These are phyloP conservation scores for Sarcodon sp. DNA, from an alignment of 768 basidiomycete genomes.

Conservation along the genomic window DNA sequence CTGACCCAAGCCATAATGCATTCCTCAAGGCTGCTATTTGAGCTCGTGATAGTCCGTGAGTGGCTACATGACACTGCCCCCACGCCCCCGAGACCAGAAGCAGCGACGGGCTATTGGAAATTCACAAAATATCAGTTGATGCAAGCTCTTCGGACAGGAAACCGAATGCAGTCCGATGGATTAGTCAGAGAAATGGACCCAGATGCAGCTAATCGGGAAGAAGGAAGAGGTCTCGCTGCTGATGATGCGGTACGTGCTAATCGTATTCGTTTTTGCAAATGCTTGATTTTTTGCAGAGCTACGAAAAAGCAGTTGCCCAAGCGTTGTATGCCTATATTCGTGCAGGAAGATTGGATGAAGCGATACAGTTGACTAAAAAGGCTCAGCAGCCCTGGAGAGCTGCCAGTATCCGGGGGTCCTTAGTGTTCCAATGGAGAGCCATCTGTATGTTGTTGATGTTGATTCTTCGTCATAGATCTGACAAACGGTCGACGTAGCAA, in stretches of 20 bases:
- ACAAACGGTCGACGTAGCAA: slow-evolving; percentile 18
- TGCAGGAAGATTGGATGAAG: slow-evolving; percentile 76
- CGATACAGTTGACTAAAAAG: slow-evolving; percentile 67
- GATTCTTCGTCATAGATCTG: neutral
- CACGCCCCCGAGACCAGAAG: slow-evolving; percentile 48
- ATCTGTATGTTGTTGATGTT: slow-evolving; percentile 34
- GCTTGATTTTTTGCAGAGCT: slow-evolving; percentile 34
- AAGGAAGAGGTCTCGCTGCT: slow-evolving; percentile 45
- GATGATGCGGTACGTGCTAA: slow-evolving; percentile 60
- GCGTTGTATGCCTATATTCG: slow-evolving; percentile 74
- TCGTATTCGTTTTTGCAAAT: neutral
- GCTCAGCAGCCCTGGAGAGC: slow-evolving; percentile 90
- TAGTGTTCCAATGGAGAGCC: slow-evolving; percentile 63
- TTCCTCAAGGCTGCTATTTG: slow-evolving; percentile 51
- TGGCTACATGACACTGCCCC: slow-evolving; percentile 79
- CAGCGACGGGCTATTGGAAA: slow-evolving; percentile 72
- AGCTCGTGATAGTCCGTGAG: slow-evolving; percentile 75
- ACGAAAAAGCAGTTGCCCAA: slow-evolving; percentile 67
- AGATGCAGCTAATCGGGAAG: slow-evolving; percentile 55
- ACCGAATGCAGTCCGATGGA: slow-evolving; percentile 25
- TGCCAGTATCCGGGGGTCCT: slow-evolving; percentile 75
- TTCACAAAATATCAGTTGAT: slow-evolving; percentile 69
- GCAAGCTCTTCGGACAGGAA: slow-evolving; percentile 45
- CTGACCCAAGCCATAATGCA: slow-evolving; percentile 66
- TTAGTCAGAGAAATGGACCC: slow-evolving; percentile 69